Conservation (phyloP, 306 rosid species). For the Cucumis cinereus region DNA sequence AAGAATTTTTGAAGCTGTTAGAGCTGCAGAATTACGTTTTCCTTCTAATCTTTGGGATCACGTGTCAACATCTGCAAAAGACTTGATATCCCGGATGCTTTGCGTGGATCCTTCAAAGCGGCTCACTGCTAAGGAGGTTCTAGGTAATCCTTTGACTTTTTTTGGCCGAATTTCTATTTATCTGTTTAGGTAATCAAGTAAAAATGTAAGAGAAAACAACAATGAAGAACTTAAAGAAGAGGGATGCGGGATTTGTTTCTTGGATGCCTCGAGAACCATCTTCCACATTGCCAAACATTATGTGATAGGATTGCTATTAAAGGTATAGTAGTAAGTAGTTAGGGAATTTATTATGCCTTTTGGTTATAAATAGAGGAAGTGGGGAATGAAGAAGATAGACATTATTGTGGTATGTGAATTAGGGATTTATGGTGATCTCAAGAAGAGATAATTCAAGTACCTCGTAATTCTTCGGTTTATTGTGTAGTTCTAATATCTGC, state of each 20-base stretch:
- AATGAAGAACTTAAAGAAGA: background rate
- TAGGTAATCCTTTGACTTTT: slow-evolving; percentile 25
- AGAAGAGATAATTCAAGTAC: too few relatives aligned
- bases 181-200: background rate
- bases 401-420: too few relatives aligned
- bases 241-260: background rate
- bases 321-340: too few relatives aligned
- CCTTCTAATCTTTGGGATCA: slow-evolving; percentile 47
- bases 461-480: too few relatives aligned
- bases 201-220: background rate
- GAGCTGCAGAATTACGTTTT: slow-evolving; percentile 48
- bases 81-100: slow-evolving; percentile 47
- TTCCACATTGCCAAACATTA: background rate
- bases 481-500: too few relatives aligned
- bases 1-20: slow-evolving; percentile 48
- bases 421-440: too few relatives aligned
- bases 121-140: slow-evolving; percentile 49
- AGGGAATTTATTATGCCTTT: too few relatives aligned
- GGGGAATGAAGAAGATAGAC: too few relatives aligned
- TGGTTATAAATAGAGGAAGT: too few relatives aligned
- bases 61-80: slow-evolving; percentile 44
- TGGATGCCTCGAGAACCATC: background rate
- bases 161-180: background rate
- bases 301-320: too few relatives aligned
- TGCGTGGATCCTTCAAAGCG: slow-evolving; percentile 44